Evolutionary conservation across 2,329 filamentous ascomycete genomes (phyloP).

Genomic region (Basipetospora chlamydospora): DNA sequence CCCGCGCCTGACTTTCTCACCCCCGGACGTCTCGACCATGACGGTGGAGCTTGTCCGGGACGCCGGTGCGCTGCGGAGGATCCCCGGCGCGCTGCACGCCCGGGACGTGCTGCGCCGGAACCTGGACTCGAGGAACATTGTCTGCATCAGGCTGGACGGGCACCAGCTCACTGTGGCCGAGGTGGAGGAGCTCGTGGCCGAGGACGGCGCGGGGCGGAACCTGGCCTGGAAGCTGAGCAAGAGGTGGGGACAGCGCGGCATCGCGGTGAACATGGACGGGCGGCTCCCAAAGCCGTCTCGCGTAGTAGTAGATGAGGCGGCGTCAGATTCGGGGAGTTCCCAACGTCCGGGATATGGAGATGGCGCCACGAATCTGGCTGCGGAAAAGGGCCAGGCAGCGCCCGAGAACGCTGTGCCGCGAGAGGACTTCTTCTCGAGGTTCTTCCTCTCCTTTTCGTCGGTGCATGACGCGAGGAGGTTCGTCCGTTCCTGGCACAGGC

Average conservation of each 20-base stretch:
- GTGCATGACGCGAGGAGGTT: conserved; percentile 16
- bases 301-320: not conserved
- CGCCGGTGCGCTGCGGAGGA: conserved; percentile 3
- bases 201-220: conserved; percentile 25
- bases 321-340: no score
- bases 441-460: conserved; percentile 4
- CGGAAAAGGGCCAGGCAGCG: no score
- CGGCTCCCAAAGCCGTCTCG: not conserved
- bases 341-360: no score
- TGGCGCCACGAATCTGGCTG: no score
- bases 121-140: conserved; percentile 12
- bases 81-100: conserved; percentile 6
- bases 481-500: conserved; percentile 25
- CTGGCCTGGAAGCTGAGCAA: conserved; percentile 11
- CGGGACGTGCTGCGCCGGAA: conserved; percentile 5
- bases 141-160: conserved; percentile 18
- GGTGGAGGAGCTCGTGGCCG: conserved; percentile 23
- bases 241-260: conserved; percentile 7
- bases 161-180: conserved; percentile 13
- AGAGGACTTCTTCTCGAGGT: conserved; percentile 3
- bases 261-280: conserved; percentile 2
- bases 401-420: no score
- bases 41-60: conserved; percentile 8
- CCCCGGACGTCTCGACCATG: conserved; percentile 7
- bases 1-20: conserved; percentile 5